Base-by-base conservation (phyloP, 495 filamentous ascomycete genomes). In the Penicillium malachiteum region DNA sequence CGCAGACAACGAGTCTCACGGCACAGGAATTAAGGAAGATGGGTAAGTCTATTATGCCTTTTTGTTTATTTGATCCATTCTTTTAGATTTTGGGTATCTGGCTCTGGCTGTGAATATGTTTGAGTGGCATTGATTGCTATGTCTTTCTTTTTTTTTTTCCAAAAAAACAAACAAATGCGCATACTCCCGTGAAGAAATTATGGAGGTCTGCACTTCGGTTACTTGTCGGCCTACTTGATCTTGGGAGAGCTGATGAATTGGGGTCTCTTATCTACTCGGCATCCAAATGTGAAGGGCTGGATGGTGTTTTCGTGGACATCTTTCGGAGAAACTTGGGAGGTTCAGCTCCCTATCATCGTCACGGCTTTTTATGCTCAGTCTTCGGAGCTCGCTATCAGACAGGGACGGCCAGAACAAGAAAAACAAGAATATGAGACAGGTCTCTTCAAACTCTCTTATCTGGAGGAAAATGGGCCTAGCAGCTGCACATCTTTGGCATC, bases 21-120 rank as follows among this genome's bases (percentile, higher is more conserved):
- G 71, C 66, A 89, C 65, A 73, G 86, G 90, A 62, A 91, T 96
- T 48, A 97, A 97, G 74, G 94, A 98, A 84, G 94, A 98, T 70
- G 94, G 94, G 94, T 98, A 87, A 96, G 95, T 92, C 47, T 26
- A 60, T 52, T 58, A 49, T 60, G 40, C 53, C 44, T 57, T 50
- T 61, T 42, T 51, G 51, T n/a, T 44, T 50, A 44, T 50, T 61
- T 38, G 63, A 56, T 47, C 64, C 66, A 62, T 70, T 62, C 59
- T 63, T 9, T 30, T 14, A 43, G 40, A 12, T 37, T 16, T 43
- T 13, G 40, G 39, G n/a, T 38, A 44, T 50, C 34, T 59, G 47
- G 61, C 42, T 55, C 39, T 55, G 9, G 11, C 16, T 31, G 37
- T 31, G 16, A n/a, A 34, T 51, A 50, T 55, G 32, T 51, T 26